Base-by-base conservation (phyloP, 208 protist species). In the Crithidia acanthocephali region DNA sequence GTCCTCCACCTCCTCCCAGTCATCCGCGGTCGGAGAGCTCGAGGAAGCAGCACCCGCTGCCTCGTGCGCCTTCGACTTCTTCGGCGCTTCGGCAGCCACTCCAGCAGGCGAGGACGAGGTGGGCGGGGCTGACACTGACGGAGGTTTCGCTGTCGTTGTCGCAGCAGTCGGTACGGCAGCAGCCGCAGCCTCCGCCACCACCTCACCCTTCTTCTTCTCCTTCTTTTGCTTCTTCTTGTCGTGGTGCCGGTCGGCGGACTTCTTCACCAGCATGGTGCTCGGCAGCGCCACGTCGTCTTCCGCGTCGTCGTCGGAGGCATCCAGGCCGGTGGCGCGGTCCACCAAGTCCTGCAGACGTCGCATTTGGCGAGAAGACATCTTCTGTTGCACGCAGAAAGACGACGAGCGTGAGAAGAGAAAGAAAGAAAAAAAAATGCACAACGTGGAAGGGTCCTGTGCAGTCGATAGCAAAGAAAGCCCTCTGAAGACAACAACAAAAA, bases 291-390 rank as follows among this genome's bases (percentile, higher is more conserved):
- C 55, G 6, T 73, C 78, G 37, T 72, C 72, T 3, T 63, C 71
- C n/a, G n/a, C n/a, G 15, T 71, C 73, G 9, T 59, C 57, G 3
- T 52, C 62, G 13, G 74, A 70, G 18, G 64, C 83, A 59, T 95
- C 90, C n/a, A 84, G 83, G 13, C 74, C 88, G 28, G 87, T 91
- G 30, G 85, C 87, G 56, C 87, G 61, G 51, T 81, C 81, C 70
- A 95, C 86, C 35, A 96, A 63, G 23, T 89, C 80, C 71, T 95
- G 83, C 68, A 96, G 66, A 1, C 89, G 80, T 15, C 88, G 83
- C 58, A 96, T 80, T 52, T 96, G 92, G 16, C 89, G 83, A 27
- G 77, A 81, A 33, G 92, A 96, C 92, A 96, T 96, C 48, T 28
- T 45, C 20, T 37, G 8, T 52, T 53, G n/a, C n/a, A n/a, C n/a